A percentile compares a stretch with the other conserved stretches of the same genome.
These are phyloP conservation scores for Halophytophthora polymorphica DNA, from an alignment of 352 stramenopile genomes.

Conservation along the genomic window DNA sequence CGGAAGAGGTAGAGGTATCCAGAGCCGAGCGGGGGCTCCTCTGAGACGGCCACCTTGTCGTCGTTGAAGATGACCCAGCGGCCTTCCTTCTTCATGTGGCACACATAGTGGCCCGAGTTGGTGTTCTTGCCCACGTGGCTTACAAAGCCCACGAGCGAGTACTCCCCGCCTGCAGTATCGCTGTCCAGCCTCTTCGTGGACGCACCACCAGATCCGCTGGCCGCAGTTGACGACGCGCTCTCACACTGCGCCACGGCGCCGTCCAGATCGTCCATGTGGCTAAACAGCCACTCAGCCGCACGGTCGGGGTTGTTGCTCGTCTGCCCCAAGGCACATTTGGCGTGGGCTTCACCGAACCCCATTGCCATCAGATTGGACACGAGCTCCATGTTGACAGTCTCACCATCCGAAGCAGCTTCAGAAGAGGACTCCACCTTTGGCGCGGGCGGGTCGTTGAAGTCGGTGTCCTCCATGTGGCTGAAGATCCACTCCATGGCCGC, in stretches of 20 bases:
- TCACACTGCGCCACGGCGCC: conserved; percentile 86
- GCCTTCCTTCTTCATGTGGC: conserved; percentile 96
- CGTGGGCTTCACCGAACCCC: conserved; percentile 90
- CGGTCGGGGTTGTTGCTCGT: conserved; percentile 90
- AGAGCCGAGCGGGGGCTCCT: conserved; percentile 91
- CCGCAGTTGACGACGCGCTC: conserved; percentile 19
- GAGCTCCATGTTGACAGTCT: conserved; percentile 78
- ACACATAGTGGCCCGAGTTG: conserved; percentile 97
- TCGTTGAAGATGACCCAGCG: conserved; percentile 99
- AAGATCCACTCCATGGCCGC: conserved; percentile 98
- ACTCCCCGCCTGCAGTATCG: conserved; percentile 51
- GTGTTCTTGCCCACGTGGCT: conserved; percentile 99
- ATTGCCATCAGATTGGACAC: conserved; percentile 74
- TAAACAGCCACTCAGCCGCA: conserved; percentile 98
- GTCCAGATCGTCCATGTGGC: conserved; percentile 96
- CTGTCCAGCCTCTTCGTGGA: conserved; percentile 58
- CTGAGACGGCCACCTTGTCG: conserved; percentile 95
- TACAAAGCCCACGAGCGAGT: conserved; percentile 96
- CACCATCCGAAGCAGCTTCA: conserved; percentile 10
- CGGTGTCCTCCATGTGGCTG: conserved; percentile 96
- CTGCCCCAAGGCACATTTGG: conserved; percentile 91
- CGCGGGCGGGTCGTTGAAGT: conserved; percentile 94
- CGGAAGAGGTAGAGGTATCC: conserved; percentile 97
- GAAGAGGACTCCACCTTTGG: conserved; percentile 3
- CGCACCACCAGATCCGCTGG: conserved; percentile 11